Percentiles rank a stretch among this genome's conserved stretches.
phyloP scores from a whole-genome alignment of 2,329 filamentous ascomycete genomes.

The Trichoderma sp. region DNA sequence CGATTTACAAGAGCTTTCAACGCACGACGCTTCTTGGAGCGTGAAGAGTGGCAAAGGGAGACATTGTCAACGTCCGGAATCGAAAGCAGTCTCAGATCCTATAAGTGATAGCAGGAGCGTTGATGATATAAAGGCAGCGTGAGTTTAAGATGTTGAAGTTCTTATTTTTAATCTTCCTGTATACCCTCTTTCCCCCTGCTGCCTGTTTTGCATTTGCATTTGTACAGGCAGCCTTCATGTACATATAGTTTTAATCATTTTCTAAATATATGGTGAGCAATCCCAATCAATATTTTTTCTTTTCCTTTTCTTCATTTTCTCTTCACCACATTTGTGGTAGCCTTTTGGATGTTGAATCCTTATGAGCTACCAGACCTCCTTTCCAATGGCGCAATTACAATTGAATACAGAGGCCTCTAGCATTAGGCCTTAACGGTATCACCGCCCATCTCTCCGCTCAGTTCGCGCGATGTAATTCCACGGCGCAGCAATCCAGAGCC shows the following conservation, averaged over 20 bases:
- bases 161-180: neutral
- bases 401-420: neutral
- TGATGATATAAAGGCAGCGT: neutral
- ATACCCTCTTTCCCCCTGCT: neutral
- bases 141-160: neutral
- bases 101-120: neutral
- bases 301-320: neutral
- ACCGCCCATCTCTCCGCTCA: slow-evolving; percentile 61
- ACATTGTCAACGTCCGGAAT: slow-evolving; percentile 61
- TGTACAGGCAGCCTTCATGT: neutral
- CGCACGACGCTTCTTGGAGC: slow-evolving; percentile 60
- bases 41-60: slow-evolving; percentile 62
- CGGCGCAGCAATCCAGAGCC: slow-evolving; percentile 31
- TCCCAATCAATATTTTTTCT: neutral
- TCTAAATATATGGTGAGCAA: neutral
- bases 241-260: neutral
- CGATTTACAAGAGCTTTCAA: slow-evolving; percentile 68
- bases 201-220: neutral
- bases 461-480: slow-evolving; percentile 52
- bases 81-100: slow-evolving; percentile 39
- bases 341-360: slow-evolving; percentile 21
- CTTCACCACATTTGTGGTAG: neutral
- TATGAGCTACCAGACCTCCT: slow-evolving; percentile 9
- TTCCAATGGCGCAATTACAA: neutral
- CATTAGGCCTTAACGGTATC: slow-evolving; percentile 45